These are phyloP conservation scores for Piper betle DNA, from an alignment of 164 flowering plant genomes.

Conservation along the genomic window DNA sequence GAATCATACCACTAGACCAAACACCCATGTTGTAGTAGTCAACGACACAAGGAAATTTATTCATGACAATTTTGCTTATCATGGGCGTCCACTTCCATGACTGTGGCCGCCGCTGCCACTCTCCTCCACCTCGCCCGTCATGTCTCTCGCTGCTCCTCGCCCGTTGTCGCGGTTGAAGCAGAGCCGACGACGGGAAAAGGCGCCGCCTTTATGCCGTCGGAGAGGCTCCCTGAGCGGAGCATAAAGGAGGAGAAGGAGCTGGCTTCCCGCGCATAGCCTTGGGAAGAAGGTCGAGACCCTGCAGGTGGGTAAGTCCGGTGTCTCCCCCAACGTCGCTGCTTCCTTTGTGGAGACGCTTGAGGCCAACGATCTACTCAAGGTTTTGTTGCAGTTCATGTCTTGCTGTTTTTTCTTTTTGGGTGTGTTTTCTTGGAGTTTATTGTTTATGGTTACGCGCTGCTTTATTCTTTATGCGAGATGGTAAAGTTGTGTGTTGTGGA, in stretches of 20 bases:
- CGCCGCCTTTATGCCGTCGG: neutral
- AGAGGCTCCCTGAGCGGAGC: constrained; percentile 11
- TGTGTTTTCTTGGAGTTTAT: too few species aligned
- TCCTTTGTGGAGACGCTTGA: constrained; percentile 73
- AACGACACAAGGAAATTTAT: too few species aligned
- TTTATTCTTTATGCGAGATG: too few species aligned
- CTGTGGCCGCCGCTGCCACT: neutral
- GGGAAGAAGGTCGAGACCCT: constrained; percentile 81
- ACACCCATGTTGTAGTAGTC: too few species aligned
- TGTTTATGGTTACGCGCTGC: neutral
- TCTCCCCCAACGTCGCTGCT: constrained; percentile 44
- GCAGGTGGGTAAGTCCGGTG: constrained; percentile 87
- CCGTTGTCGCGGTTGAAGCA: neutral
- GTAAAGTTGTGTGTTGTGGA: too few species aligned
- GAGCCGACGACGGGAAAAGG: neutral
- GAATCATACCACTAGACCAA: too few species aligned
- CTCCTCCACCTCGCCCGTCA: neutral
- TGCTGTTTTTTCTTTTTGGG: neutral
- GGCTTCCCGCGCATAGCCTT: constrained; percentile 60
- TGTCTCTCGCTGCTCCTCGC: neutral
- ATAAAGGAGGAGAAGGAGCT: constrained; percentile 82
- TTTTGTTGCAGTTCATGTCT: constrained; percentile 4
- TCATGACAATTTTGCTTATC: too few species aligned
- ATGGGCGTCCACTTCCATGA: neutral
- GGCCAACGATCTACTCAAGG: constrained; percentile 89